Conservation (phyloP, 345 rosid species). For the Pistacia atlantica region DNA sequence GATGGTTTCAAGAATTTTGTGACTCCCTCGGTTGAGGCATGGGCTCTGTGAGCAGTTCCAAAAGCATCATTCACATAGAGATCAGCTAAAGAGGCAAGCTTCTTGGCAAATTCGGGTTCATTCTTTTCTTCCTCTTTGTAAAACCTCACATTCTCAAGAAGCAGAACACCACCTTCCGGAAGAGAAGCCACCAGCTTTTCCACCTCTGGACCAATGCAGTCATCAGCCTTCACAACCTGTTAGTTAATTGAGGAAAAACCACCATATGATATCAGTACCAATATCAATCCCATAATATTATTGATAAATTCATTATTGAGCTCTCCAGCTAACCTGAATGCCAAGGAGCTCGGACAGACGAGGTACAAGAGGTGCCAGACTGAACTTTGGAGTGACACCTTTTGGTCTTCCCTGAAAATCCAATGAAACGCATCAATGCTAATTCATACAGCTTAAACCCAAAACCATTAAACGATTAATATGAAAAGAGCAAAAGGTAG, state of each 20-base stretch:
- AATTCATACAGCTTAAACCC: not conserved
- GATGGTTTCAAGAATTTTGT: conserved; percentile 89
- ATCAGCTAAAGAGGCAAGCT: conserved; percentile 90
- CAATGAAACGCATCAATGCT: conserved; percentile 3
- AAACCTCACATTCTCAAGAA: conserved; percentile 91
- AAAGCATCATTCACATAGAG: conserved; percentile 95
- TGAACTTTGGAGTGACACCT: conserved; percentile 90
- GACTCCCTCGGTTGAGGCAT: conserved; percentile 96
- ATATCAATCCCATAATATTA: not conserved
- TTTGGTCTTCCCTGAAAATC: conserved; percentile 82
- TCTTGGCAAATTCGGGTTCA: conserved; percentile 88
- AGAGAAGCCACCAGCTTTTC: conserved; percentile 79
- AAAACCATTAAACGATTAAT: not conserved
- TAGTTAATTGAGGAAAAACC: not conserved
- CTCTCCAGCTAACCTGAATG: conserved; percentile 51
- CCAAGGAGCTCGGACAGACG: conserved; percentile 88
- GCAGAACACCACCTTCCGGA: conserved; percentile 87
- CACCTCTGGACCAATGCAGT: conserved; percentile 90
- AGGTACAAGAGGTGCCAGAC: conserved; percentile 90
- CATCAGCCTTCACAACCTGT: conserved; percentile 81
- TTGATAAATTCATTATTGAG: not conserved
- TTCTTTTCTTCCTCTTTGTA: conserved; percentile 96
- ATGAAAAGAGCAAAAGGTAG: not conserved
- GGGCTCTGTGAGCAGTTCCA: conserved; percentile 97
- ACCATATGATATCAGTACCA: not conserved